These are phyloP conservation scores for Boletales sp. DNA, from an alignment of 768 basidiomycete species.

Conservation along the genomic window DNA sequence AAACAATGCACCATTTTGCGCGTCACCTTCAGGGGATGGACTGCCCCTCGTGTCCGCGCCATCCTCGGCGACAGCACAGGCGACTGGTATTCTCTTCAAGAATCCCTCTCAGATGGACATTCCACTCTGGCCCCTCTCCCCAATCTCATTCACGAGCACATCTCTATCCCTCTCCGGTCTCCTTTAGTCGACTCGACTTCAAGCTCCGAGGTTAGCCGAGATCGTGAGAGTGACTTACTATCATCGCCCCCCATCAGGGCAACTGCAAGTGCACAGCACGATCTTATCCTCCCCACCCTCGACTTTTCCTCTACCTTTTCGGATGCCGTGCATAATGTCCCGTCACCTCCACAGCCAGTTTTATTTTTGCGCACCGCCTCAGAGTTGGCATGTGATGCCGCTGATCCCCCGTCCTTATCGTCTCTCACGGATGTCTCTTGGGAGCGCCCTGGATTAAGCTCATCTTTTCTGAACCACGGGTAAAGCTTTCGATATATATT, in stretches of 20 bases:
- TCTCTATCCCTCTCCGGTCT: neutral
- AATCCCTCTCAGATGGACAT: constrained; percentile 30
- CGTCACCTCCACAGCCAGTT: constrained; percentile 11
- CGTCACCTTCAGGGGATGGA: constrained; percentile 75
- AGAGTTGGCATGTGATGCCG: constrained; percentile 15
- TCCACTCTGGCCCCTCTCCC: constrained; percentile 1
- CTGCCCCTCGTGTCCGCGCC: constrained; percentile 55
- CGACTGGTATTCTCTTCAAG: constrained; percentile 76
- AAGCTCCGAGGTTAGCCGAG: constrained; percentile 6
- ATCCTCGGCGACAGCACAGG: constrained; percentile 69
- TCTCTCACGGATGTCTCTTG: constrained; percentile 12
- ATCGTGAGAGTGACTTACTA: constrained; percentile 3
- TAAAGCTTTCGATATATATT: neutral
- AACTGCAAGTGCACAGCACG: constrained; percentile 54
- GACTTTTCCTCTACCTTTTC: constrained; percentile 59
- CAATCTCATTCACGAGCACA: constrained; percentile 3
- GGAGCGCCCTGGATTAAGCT: constrained; percentile 16
- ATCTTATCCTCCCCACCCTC: constrained; percentile 73
- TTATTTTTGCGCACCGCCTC: constrained; percentile 22
- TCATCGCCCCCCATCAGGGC: constrained; percentile 12
- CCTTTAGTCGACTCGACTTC: constrained; percentile 5
- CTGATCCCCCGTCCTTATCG: neutral
- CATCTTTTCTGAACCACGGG: constrained; percentile 15
- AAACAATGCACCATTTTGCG: constrained; percentile 65
- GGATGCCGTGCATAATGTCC: constrained; percentile 1